Base-by-base conservation (phyloP, 2,329 filamentous ascomycete species). In the Epichloe aotearoae region DNA sequence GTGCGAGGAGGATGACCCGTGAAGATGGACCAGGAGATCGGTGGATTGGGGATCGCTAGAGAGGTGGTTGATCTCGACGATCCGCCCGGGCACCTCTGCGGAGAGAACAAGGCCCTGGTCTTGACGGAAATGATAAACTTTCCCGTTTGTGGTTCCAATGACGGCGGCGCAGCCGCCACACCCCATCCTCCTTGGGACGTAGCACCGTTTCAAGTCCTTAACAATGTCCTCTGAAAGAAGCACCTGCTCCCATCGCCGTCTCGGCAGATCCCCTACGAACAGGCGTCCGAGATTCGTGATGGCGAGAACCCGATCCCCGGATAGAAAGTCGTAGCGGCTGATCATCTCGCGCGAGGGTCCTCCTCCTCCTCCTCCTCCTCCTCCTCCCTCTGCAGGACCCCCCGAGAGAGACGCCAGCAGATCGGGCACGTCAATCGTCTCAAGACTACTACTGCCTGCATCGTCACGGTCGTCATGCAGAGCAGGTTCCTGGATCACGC, bases 261-360 rank as follows among this genome's bases (percentile, higher is more conserved):
- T 56, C 48, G 3, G 43, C 38, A 76, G 64, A 0, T 63, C 59
- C 1, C 72, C 74, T 1, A 76, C 55, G 4, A 84, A 68, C 0
- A 87, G 61, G 17, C 74, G 73, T 1, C 85, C 85, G 37, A 76
- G 74, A 0, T 75, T 80, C 0, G 82, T 83, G 0, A 73, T 74
- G 3, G 77, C 69, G 17, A 88, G 62, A 3, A 87, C 60, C 2
- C 67, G 63, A 3, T 70, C 62, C 3, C 75, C 65, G 0, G 72
- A 72, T 3, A 86, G 60, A 52, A 86, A 86, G 23, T 77, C 75
- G 59, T 86, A 88, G 42, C 77, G 73, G 50, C 79, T 76, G 52
- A 86, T 77, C 10, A 68, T 60, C 61, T 77, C 62, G 56, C 65
- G 44, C 52, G 62, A 46, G 12, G 37, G 44, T 14, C 33, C 23